A percentile compares a stretch with the other conserved stretches of the same genome.
Evolutionary conservation across 1,139 yeast species (phyloP).

Genomic region (Nakaseomyces glabratus): DNA sequence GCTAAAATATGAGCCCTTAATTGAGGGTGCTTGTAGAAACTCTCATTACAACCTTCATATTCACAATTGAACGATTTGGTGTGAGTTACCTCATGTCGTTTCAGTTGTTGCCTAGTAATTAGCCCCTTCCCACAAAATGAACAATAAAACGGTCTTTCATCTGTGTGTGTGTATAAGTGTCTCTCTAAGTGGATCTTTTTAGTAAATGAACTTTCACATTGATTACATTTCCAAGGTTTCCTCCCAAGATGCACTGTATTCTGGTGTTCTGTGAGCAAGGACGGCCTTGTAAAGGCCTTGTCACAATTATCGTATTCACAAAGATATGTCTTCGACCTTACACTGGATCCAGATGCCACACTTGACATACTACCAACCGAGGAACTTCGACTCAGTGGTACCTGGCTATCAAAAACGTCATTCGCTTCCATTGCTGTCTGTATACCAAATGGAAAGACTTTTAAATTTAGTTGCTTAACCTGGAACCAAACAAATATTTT

Average conservation of each 20-base stretch:
- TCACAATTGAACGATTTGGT: constrained; percentile 59
- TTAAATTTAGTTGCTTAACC: too few relatives aligned
- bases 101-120: constrained; percentile 70
- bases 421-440: too few relatives aligned
- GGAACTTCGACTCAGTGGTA: constrained; percentile 3
- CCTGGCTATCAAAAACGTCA: too few relatives aligned
- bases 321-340: constrained; percentile 47
- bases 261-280: constrained; percentile 71
- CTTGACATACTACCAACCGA: constrained; percentile 13
- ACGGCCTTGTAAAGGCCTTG: constrained; percentile 74
- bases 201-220: constrained; percentile 58
- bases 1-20: constrained; percentile 62
- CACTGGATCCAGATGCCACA: constrained; percentile 29
- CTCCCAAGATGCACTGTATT: constrained; percentile 65
- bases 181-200: constrained; percentile 73
- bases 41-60: constrained; percentile 51
- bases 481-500: too few relatives aligned
- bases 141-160: constrained; percentile 67
- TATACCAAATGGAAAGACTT: too few relatives aligned
- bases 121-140: constrained; percentile 75
- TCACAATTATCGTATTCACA: constrained; percentile 61
- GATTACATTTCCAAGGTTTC: constrained; percentile 62
- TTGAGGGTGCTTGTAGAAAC: constrained; percentile 72
- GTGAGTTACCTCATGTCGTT: constrained; percentile 74
- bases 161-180: constrained; percentile 58